Evolutionary conservation across 495 filamentous ascomycete species (phyloP).

Genomic region (Neohortaea acidophila): DNA sequence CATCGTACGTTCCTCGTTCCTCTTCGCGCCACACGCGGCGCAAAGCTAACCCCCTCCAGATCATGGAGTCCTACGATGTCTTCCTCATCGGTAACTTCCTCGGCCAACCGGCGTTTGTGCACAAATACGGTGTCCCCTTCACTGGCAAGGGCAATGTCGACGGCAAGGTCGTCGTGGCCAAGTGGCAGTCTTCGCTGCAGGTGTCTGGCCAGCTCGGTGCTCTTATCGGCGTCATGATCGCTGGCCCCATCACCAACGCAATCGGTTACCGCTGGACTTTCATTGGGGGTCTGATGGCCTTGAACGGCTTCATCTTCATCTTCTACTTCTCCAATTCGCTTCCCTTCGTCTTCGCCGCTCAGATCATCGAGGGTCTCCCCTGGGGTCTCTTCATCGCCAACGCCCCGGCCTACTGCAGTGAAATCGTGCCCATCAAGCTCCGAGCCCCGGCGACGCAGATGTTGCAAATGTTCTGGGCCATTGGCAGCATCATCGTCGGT

Average conservation of each 20-base stretch:
- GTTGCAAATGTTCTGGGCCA: slow-evolving; percentile 23
- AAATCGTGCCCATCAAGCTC: slow-evolving; percentile 21
- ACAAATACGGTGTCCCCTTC: slow-evolving; percentile 12
- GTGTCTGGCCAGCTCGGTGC: slow-evolving; percentile 17
- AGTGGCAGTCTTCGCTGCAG: slow-evolving; percentile 18
- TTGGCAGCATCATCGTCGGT: slow-evolving; percentile 20
- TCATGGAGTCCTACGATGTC: slow-evolving; percentile 22
- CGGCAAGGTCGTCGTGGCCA: slow-evolving; percentile 1
- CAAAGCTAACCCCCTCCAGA: slow-evolving; percentile 13
- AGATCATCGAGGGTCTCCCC: slow-evolving; percentile 20
- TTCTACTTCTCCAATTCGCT: slow-evolving; percentile 19
- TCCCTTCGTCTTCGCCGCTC: slow-evolving; percentile 17
- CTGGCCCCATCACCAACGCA: slow-evolving; percentile 16
- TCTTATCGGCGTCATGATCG: slow-evolving; percentile 18
- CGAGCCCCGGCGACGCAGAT: slow-evolving; percentile 18
- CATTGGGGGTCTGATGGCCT: slow-evolving; percentile 16
- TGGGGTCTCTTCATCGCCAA: slow-evolving; percentile 23
- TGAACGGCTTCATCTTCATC: slow-evolving; percentile 23
- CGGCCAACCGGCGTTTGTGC: slow-evolving; percentile 15
- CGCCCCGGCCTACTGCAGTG: slow-evolving; percentile 19
- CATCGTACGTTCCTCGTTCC: slow-evolving; percentile 14
- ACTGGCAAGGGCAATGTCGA: no score
- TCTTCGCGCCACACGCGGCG: neutral
- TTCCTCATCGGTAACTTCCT: slow-evolving; percentile 20
- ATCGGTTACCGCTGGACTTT: slow-evolving; percentile 19